Evolutionary conservation across 2,329 filamentous ascomycete species (phyloP), one percentile per base, ranked within the genome.

Genomic region (Neofusicoccum ribis): DNA sequence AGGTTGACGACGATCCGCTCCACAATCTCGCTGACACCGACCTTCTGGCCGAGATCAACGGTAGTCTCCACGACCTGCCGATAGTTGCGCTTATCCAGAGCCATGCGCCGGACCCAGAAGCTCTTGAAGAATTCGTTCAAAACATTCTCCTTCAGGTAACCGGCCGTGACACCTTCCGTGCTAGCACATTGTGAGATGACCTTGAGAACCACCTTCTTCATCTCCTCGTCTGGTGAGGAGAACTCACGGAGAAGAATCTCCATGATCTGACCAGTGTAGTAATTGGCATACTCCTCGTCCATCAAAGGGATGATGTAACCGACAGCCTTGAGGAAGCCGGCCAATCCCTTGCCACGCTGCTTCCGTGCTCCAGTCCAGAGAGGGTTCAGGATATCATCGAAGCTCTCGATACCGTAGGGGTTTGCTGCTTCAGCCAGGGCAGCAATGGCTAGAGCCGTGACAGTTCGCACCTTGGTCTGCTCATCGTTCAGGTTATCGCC

Each of bases 241-340:
- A 99, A 99, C 76, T 99, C 95, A 72, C 95, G 89, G 36, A 98
- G 87, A 14, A 99, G 82, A 72, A 98, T 98, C 78, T 98, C 95
- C 94, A 99, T 98, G 73, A 99, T 97, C 78, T 99, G 93, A 70
- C 89, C 92, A 8, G 95, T 98, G 75, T 99, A 99, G 81, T 99
- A 99, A 77, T 97, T 98, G 79, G 95, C 94, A 77, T 97, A 98
- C 75, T 99, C 95, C 79, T 99, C 95, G 80, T 99, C 95, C 95
- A 99, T 99, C 61, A 99, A 86, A 4, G 95, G 95, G 68, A 99
- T 98, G 74, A 99, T 97, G 77, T 95, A 98, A 31, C 95, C 95
- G 49, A 99, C 94, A 52, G 95, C 95, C 81, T 99, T 99, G 67
- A 99, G 83, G 79, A 97, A 99, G 14, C 93, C 94, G 27, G 95